phyloP scores from a whole-genome alignment of 1,284 basidiomycete species.

The Coniferiporia weirii region DNA sequence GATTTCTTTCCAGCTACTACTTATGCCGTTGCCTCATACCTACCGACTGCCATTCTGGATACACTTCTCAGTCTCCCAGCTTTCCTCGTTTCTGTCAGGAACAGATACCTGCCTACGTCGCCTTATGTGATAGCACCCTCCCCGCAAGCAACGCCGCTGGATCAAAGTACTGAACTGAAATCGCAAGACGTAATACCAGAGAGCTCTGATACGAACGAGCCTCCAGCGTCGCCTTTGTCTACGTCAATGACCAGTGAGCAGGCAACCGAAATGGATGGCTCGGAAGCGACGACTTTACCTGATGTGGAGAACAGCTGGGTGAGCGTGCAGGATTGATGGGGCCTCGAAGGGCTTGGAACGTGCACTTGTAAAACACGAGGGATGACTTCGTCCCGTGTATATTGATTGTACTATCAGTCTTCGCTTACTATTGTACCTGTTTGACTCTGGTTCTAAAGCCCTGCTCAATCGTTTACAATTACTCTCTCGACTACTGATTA shows the following conservation, averaged over 20 bases:
- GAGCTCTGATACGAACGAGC: not conserved
- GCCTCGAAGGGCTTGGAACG: not conserved
- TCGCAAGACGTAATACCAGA: not conserved
- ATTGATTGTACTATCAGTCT: not conserved
- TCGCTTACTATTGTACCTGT: not conserved
- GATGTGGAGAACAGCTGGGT: slow-evolving; percentile 61
- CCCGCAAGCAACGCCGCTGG: slow-evolving; percentile 17
- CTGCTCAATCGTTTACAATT: not conserved
- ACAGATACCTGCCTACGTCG: slow-evolving; percentile 48
- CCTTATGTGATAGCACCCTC: slow-evolving; percentile 32
- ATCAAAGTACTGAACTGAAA: not conserved
- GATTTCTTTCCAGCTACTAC: slow-evolving; percentile 12
- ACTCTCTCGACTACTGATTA: not conserved
- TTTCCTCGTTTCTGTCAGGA: slow-evolving; percentile 54
- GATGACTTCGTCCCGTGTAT: not conserved
- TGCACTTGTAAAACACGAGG: not conserved
- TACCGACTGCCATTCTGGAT: slow-evolving; percentile 65
- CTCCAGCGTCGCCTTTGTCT: not conserved
- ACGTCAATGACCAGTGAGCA: slow-evolving; percentile 60
- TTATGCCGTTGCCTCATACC: slow-evolving; percentile 50
- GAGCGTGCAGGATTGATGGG: slow-evolving; percentile 36
- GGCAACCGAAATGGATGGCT: slow-evolving; percentile 55
- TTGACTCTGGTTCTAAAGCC: not conserved
- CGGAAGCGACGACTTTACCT: slow-evolving; percentile 28
- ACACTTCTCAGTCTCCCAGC: slow-evolving; percentile 60